Evolutionary conservation across 2,329 filamentous ascomycete species (phyloP), one percentile per base, ranked within the genome.

Genomic region (Gnomoniopsis smithogilvyi): DNA sequence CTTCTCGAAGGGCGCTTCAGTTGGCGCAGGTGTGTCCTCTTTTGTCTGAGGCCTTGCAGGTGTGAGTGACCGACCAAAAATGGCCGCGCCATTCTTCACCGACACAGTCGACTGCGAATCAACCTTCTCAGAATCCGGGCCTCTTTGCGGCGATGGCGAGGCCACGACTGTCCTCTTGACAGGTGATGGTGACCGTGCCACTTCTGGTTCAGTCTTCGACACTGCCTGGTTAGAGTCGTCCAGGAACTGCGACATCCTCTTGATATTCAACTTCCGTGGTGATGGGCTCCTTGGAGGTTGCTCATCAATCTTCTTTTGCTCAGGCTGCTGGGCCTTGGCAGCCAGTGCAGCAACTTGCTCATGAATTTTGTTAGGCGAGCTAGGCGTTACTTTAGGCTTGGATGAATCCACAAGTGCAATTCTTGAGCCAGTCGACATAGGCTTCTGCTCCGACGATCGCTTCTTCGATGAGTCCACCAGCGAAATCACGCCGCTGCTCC

Each of bases 221-320:
- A 58, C 68, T 11, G 64, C 48, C 43, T 69, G 67, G n/a, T 61
- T 66, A 22, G 73, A 65, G 46, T 80, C 78, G 58, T 81, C 80
- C 15, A 85, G 64, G 64, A 88, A 87, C 56, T 72, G 77, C 2
- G 84, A 87, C 71, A 86, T 79, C 56, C 83, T 76, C 69, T 83
- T 87, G 68, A 80, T 70, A 64, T 86, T 79, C 21, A 87, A 72
- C 65, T 87, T 85, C 59, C 76, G 78, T 1, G 86, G 84, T 17
- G 84, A 85, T 21, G 53, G 54, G 22, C 54, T 56, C 24, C 54
- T 34, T 3, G 77, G 68, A 3, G 81, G 74, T 60, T 79, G 76
- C 30, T 73, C 73, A 21, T 69, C 67, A 26, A 72, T 72, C 53
- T 62, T 62, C 43, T 53, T 56, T 48, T 71, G 64, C 50, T 68